Conservation (phyloP, 176 grass and related monocot genomes). For the Carex myosuroides region DNA sequence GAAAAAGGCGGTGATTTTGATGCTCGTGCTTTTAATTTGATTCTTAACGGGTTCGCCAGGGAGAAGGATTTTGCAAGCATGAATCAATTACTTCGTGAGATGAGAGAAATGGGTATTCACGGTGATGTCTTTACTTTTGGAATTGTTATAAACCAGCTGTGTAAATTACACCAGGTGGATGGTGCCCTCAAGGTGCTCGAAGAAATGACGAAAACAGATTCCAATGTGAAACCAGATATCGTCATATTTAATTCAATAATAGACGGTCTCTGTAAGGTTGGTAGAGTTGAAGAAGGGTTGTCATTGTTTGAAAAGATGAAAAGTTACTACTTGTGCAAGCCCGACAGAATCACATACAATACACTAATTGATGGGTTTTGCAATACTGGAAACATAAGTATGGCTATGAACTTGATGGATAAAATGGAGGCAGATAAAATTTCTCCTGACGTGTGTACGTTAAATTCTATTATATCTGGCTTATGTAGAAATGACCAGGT, state of each 20-base stretch:
- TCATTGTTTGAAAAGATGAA: conserved; percentile 44
- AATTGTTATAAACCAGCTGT: conserved; percentile 55
- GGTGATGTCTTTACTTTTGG: conserved; percentile 33
- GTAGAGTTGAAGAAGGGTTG: conserved; percentile 37
- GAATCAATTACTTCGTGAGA: conserved; percentile 38
- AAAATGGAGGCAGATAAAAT: conserved; percentile 47
- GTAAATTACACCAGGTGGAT: conserved; percentile 40
- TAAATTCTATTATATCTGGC: conserved; percentile 52
- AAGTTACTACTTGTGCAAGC: conserved; percentile 1
- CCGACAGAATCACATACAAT: conserved; percentile 45
- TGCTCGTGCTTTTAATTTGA: conserved; percentile 31
- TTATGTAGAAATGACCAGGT: conserved; percentile 39
- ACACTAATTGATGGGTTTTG: conserved; percentile 54
- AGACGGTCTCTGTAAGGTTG: conserved; percentile 45
- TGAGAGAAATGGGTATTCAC: conserved; percentile 24
- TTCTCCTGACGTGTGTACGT: conserved; percentile 25
- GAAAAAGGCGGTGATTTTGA: conserved; percentile 32
- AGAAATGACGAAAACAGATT: conserved; percentile 45
- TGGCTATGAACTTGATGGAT: conserved; percentile 28
- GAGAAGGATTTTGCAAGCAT: conserved; percentile 32
- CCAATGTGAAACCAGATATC: conserved; percentile 23
- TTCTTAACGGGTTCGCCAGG: conserved; percentile 38
- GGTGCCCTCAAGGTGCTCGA: conserved; percentile 65
- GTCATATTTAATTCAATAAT: conserved; percentile 50
- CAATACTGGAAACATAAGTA: conserved; percentile 28